Conservation (phyloP, 2,329 filamentous ascomycete genomes). For the Falciphora oryzae region DNA sequence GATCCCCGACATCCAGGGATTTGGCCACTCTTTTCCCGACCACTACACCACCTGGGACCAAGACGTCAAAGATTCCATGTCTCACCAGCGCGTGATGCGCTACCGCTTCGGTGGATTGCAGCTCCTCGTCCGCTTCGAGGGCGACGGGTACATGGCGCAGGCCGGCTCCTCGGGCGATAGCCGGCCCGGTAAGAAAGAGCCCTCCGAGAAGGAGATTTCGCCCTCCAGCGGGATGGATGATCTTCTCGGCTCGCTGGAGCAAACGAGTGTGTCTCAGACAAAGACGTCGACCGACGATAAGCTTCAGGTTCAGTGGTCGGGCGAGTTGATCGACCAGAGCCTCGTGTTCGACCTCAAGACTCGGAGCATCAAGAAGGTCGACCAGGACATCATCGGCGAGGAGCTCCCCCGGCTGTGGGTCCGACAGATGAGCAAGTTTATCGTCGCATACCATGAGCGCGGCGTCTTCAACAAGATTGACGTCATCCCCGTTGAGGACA, state of each 20-base stretch:
- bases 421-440: conserved; percentile 31
- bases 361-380: conserved; percentile 23
- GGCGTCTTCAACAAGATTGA: conserved; percentile 31
- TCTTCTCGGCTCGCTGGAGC: background rate
- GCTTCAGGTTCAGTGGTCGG: conserved; percentile 18
- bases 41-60: conserved; percentile 58
- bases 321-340: conserved; percentile 24
- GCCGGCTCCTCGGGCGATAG: background rate
- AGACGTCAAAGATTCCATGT: conserved; percentile 46
- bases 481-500: conserved; percentile 24
- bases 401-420: conserved; percentile 39
- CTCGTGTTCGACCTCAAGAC: conserved; percentile 40
- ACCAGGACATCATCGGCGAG: conserved; percentile 24
- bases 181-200: background rate
- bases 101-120: conserved; percentile 51
- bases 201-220: conserved; percentile 7
- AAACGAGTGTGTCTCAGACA: background rate
- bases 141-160: conserved; percentile 46
- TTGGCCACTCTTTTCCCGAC: conserved; percentile 62
- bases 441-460: conserved; percentile 34
- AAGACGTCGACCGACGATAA: background rate
- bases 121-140: conserved; percentile 50
- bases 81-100: conserved; percentile 56
- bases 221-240: background rate
- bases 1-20: conserved; percentile 51